A percentile compares a stretch with the other conserved stretches of the same genome.
These are phyloP conservation scores for Sequoia sempervirens DNA, from an alignment of 75 land plant species.

Conservation along the genomic window DNA sequence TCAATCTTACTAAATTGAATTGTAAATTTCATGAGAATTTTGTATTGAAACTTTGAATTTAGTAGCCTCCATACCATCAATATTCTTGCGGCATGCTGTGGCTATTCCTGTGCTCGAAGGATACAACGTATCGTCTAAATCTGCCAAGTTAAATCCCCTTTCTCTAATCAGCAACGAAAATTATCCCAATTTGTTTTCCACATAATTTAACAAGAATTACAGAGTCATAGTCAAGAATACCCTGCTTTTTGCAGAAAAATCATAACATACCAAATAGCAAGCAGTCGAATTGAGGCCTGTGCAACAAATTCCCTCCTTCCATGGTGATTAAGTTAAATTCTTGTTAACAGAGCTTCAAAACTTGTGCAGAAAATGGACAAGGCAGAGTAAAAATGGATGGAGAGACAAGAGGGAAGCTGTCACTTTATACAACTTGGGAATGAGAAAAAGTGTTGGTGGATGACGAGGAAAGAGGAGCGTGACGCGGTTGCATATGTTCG, in stretches of 20 bases:
- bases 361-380: neutral
- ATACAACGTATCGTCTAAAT: slow-evolving; percentile 83
- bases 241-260: neutral
- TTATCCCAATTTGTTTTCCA: neutral
- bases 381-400: too few species aligned
- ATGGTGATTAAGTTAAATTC: too few species aligned
- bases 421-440: too few species aligned
- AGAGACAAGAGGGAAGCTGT: too few species aligned
- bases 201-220: neutral
- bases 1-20: neutral
- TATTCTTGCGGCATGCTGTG: slow-evolving; percentile 41
- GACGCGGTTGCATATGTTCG: neutral
- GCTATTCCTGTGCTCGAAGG: slow-evolving; percentile 48
- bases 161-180: neutral
- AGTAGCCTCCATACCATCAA: slow-evolving; percentile 33
- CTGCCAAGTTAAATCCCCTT: slow-evolving; percentile 15
- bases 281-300: slow-evolving; percentile 34
- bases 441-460: neutral
- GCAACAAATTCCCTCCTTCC: neutral
- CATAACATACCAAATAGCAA: slow-evolving; percentile 41
- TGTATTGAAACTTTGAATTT: neutral
- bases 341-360: too few species aligned
- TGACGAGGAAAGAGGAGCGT: neutral
- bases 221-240: neutral
- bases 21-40: too few species aligned